Conservation (phyloP, 345 rosid genomes). For the Salix viminalis region DNA sequence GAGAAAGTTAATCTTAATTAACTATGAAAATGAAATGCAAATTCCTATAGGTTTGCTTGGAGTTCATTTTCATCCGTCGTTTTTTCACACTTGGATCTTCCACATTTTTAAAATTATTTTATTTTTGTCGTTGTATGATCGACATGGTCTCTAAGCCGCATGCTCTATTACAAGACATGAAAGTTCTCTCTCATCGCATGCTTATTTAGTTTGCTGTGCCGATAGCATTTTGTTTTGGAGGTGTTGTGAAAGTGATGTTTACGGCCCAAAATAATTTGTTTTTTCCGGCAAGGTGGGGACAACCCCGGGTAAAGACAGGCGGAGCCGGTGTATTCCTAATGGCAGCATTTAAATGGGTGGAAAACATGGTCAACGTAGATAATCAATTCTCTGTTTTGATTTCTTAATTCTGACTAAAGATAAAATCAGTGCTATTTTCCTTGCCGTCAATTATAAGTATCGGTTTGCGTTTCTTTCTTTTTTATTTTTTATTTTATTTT, state of each 20-base stretch:
- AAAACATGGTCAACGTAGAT: neutral
- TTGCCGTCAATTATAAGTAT: too few species aligned
- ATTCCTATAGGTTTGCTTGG: neutral
- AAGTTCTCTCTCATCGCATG: neutral
- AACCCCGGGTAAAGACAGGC: neutral
- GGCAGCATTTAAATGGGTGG: neutral
- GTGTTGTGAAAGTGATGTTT: neutral
- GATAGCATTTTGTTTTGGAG: too few species aligned
- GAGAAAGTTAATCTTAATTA: neutral
- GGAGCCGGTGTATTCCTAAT: neutral
- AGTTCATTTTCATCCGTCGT: too few species aligned
- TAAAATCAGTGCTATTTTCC: too few species aligned
- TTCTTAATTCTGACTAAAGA: too few species aligned
- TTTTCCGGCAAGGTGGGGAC: neutral
- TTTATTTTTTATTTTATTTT: too few species aligned
- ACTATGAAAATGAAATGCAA: too few species aligned
- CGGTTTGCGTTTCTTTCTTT: too few species aligned
- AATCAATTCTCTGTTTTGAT: too few species aligned
- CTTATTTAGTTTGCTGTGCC: neutral
- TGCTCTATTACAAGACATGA: neutral
- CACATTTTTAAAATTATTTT: too few species aligned
- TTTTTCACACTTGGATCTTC: neutral
- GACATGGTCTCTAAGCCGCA: neutral
- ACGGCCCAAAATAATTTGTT: slow-evolving; percentile 1
- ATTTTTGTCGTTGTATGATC: too few species aligned